These are phyloP conservation scores for Xylaria sp. DNA, from an alignment of 2,329 filamentous ascomycete species.

Conservation along the genomic window DNA sequence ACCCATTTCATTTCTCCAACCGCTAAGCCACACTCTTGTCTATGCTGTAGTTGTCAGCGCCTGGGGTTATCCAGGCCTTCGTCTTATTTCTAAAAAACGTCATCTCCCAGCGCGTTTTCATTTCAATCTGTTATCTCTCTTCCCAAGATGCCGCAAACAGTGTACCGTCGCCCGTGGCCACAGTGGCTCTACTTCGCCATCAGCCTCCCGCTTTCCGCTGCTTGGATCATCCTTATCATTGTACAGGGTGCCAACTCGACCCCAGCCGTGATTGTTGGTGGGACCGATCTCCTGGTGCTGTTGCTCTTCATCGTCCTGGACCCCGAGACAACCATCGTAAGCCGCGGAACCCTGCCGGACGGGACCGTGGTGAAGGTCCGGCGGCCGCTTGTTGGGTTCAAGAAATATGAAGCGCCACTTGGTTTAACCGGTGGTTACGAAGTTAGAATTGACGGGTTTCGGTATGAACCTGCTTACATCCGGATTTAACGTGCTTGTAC, in stretches of 20 bases:
- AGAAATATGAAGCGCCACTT: constrained; percentile 20
- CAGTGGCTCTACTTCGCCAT: constrained; percentile 18
- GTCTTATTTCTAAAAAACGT: background rate
- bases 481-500: constrained; percentile 18
- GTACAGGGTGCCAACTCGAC: background rate
- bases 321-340: constrained; percentile 28
- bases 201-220: constrained; percentile 13
- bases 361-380: constrained; percentile 24
- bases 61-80: too few species aligned
- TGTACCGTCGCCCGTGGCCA: constrained; percentile 32
- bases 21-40: too few species aligned
- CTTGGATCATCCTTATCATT: constrained; percentile 15
- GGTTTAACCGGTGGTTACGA: constrained; percentile 34
- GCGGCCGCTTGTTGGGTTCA: constrained; percentile 32
- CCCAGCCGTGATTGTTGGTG: background rate
- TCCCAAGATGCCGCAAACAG: constrained; percentile 29
- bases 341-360: constrained; percentile 18
- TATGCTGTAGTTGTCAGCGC: too few species aligned
- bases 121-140: background rate
- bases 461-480: constrained; percentile 33
- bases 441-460: constrained; percentile 33
- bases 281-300: constrained; percentile 1
- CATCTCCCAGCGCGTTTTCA: background rate
- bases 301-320: constrained; percentile 22
- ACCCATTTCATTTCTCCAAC: too few species aligned